These are phyloP conservation scores for Polyplosphaeria fusca DNA, from an alignment of 495 filamentous ascomycete species.

Conservation along the genomic window DNA sequence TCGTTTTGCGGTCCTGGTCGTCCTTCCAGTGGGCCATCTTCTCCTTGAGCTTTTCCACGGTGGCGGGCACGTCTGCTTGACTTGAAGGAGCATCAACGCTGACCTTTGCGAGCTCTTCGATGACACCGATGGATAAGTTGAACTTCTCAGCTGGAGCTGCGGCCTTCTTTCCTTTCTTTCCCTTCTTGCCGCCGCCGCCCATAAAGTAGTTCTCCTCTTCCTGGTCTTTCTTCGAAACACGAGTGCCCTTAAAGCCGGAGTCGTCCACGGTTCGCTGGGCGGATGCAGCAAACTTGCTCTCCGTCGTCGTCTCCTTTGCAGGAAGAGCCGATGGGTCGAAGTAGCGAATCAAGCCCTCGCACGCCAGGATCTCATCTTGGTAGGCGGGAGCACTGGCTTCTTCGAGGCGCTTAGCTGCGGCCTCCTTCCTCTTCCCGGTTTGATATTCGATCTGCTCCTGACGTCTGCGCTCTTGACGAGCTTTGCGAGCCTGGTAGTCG, in stretches of 20 bases:
- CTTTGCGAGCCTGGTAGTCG: conserved; percentile 72
- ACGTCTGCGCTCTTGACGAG: conserved; percentile 72
- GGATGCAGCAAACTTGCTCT: conserved; percentile 70
- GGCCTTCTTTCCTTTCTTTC: conserved; percentile 81
- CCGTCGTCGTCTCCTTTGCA: conserved; percentile 61
- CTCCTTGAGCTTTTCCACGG: conserved; percentile 80
- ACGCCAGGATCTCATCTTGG: conserved; percentile 82
- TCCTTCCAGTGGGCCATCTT: conserved; percentile 93
- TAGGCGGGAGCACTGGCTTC: conserved; percentile 88
- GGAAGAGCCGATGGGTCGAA: conserved; percentile 74
- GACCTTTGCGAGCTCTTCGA: conserved; percentile 82
- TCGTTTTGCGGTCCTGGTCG: conserved; percentile 86
- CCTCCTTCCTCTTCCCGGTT: conserved; percentile 72
- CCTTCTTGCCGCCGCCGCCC: conserved; percentile 78
- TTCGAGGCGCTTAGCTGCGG: conserved; percentile 79
- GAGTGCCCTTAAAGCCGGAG: conserved; percentile 71
- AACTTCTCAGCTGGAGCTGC: conserved; percentile 59
- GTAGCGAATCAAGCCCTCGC: conserved; percentile 80
- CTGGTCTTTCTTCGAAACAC: conserved; percentile 74
- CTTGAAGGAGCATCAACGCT: conserved; percentile 83
- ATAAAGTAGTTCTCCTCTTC: conserved; percentile 85
- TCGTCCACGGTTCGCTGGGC: conserved; percentile 79
- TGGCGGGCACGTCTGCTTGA: conserved; percentile 71
- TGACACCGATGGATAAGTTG: conserved; percentile 81
- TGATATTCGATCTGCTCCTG: conserved; percentile 72